Percentiles rank a stretch among this genome's conserved stretches.
phyloP scores from a whole-genome alignment of 2,329 filamentous ascomycete genomes.

The Dothideomycetes sp. region DNA sequence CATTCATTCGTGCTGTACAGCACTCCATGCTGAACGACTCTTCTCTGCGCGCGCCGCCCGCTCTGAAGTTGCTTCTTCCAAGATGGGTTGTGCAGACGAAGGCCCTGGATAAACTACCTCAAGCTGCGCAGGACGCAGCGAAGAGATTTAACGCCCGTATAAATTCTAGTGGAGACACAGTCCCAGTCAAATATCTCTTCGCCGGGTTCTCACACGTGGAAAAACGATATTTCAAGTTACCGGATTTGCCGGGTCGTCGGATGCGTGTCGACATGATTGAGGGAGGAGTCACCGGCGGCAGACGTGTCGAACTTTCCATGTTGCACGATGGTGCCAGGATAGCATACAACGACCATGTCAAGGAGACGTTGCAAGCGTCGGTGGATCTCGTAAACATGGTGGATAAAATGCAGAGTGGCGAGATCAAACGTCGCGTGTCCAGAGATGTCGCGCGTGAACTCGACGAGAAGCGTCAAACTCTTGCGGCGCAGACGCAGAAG shows the following conservation, averaged over 20 bases:
- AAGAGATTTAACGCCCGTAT: neutral
- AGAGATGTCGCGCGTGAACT: too few relatives aligned
- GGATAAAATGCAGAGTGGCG: too few relatives aligned
- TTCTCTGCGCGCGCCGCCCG: constrained; percentile 6
- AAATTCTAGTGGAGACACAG: neutral
- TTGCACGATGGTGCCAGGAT: too few relatives aligned
- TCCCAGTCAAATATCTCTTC: constrained; percentile 12
- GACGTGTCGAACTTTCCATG: constrained; percentile 8
- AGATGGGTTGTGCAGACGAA: neutral
- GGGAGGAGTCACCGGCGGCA: constrained; percentile 12
- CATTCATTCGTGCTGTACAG: constrained; percentile 9
- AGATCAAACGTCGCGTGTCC: too few relatives aligned
- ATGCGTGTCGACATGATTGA: constrained; percentile 3
- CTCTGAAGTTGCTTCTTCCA: constrained; percentile 3
- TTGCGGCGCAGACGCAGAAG: too few relatives aligned
- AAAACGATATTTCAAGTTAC: neutral
- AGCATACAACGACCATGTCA: too few relatives aligned
- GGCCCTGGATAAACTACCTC: neutral
- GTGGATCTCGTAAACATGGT: too few relatives aligned
- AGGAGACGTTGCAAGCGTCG: too few relatives aligned
- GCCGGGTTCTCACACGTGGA: constrained; percentile 13
- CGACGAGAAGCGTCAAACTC: too few relatives aligned
- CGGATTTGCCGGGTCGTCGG: neutral
- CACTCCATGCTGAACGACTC: constrained; percentile 4
- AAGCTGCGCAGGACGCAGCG: neutral